Evolutionary conservation across 2,329 filamentous ascomycete species (phyloP).

Genomic region (Venturia oleaginea): DNA sequence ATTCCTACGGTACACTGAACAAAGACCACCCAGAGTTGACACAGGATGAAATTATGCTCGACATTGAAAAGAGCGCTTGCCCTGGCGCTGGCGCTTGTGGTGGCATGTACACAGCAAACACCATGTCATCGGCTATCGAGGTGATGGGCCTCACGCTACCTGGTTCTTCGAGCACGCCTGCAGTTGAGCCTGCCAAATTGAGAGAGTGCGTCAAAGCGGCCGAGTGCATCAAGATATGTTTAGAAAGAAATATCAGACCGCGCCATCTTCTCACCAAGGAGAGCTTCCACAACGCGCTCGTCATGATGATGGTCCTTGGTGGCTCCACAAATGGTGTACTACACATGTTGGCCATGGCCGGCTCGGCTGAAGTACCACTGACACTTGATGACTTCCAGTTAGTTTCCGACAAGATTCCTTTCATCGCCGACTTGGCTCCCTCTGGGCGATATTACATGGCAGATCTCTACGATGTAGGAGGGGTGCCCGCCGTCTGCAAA

Average conservation of each 20-base stretch:
- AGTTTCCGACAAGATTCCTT: conserved; percentile 73
- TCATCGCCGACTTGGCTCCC: conserved; percentile 77
- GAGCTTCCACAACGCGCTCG: conserved; percentile 79
- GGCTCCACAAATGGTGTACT: conserved; percentile 84
- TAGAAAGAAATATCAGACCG: conserved; percentile 75
- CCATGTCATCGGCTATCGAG: conserved; percentile 85
- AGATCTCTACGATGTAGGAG: conserved; percentile 77
- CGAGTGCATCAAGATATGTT: conserved; percentile 66
- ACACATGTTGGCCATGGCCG: conserved; percentile 84
- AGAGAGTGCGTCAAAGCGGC: conserved; percentile 78
- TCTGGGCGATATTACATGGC: conserved; percentile 80
- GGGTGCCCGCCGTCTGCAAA: conserved; percentile 79
- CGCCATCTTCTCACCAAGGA: conserved; percentile 70
- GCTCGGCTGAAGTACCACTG: conserved; percentile 68
- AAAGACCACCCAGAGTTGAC: conserved; percentile 60
- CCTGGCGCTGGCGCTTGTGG: conserved; percentile 70
- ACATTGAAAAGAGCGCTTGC: conserved; percentile 73
- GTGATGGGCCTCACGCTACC: conserved; percentile 77
- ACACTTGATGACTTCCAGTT: conserved; percentile 76
- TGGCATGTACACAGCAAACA: conserved; percentile 93
- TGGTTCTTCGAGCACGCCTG: conserved; percentile 76
- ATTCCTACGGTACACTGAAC: conserved; percentile 66
- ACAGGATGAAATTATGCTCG: conserved; percentile 70
- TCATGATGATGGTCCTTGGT: conserved; percentile 86
- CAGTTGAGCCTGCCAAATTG: conserved; percentile 71